Base-by-base conservation (phyloP, 768 basidiomycete genomes). In the Amanita pallidorosea region DNA sequence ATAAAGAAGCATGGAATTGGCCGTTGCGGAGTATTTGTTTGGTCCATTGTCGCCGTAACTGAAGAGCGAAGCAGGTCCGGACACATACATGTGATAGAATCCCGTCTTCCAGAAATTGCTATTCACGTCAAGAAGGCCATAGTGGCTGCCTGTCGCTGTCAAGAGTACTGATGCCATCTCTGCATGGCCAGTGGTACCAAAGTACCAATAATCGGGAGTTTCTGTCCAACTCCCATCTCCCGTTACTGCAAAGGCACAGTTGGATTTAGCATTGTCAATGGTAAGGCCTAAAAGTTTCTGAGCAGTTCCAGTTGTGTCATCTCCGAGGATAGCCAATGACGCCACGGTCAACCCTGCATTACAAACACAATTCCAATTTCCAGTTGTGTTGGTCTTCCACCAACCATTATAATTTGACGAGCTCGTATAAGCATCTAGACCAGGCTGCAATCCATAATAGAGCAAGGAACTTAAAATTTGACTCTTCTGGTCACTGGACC, bases 291-390 rank as follows among this genome's bases (percentile, higher is more conserved):
- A 77, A 18, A 95, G 68, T 45, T 76, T 68, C 51, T 70, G 58
- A 0, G 95, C 88, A 43, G 67, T 71, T 33, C 88, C 88, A 5
- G 85, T 85, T 12, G 75, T 78, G 57, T 95, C 85, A 57, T 94
- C 88, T 29, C 76, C 83, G 12, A 92, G 69, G 60, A 99, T 92
- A 31, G 96, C 93, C 52, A 99, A 81, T 1, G 96, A 79, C 42
- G 77, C 96, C 62, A 97, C 64, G 17, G 87, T 91, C 55, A 98
- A 70, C 52, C 96, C 96, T 43, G 80, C 78, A 64, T 97, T 98
- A 72, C 85, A 92, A 51, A 91, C 89, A 64, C 95, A 97, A 65
- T 99, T 99, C 96, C 96, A 99, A 73, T 98, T 99, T 17, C 95
- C 95, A 54, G 74, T 75, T 42, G 78, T 77, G 54, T 70, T 75